Conservation (phyloP, 768 basidiomycete species). For the Hirschioporus abietinus region DNA sequence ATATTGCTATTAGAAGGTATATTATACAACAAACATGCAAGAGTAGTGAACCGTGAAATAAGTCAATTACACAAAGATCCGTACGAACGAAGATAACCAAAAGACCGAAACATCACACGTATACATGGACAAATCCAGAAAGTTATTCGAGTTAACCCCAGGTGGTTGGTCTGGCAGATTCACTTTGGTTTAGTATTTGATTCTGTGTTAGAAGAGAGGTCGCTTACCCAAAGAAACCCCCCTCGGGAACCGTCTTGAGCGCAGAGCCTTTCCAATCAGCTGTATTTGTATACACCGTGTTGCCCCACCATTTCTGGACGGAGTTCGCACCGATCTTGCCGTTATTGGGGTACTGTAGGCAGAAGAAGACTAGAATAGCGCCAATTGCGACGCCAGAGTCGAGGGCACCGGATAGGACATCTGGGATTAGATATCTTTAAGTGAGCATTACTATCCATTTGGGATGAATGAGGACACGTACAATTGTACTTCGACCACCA, state of each 20-base stretch:
- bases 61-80: neutral
- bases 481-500: constrained; percentile 27
- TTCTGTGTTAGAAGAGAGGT: neutral
- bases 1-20: neutral
- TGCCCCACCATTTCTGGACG: constrained; percentile 8
- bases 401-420: constrained; percentile 25
- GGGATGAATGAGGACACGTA: constrained; percentile 11
- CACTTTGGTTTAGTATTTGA: neutral
- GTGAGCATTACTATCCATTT: neutral
- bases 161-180: neutral
- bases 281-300: constrained; percentile 24
- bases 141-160: neutral
- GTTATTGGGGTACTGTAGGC: constrained; percentile 15
- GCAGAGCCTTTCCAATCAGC: constrained; percentile 27
- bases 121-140: no score
- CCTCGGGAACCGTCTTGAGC: constrained; percentile 8
- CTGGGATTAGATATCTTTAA: constrained; percentile 2
- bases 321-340: constrained; percentile 8
- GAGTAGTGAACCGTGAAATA: neutral
- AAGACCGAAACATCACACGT: neutral
- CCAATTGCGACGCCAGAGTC: constrained; percentile 26
- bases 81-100: neutral
- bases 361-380: constrained; percentile 25
- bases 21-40: neutral
- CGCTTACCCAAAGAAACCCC: constrained; percentile 14